Evolutionary conservation across 1,139 yeast species (phyloP).

Genomic region (Taphrina wiesneri): DNA sequence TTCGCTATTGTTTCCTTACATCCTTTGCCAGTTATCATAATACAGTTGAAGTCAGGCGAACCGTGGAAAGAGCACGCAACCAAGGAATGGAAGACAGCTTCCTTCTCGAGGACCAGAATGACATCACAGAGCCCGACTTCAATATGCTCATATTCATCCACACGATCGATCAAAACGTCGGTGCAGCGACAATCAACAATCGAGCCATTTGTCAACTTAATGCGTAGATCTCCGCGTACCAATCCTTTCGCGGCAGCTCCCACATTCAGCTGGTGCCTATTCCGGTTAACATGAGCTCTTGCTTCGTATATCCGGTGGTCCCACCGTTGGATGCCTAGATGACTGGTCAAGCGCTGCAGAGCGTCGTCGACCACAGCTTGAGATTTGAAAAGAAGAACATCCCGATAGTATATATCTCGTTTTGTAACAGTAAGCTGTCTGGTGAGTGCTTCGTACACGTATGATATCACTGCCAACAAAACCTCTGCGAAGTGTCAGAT

Average conservation of each 20-base stretch:
- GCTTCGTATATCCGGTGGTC: too few relatives aligned
- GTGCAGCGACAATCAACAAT: conserved; percentile 38
- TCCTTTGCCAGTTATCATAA: conserved; percentile 36
- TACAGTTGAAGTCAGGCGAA: conserved; percentile 35
- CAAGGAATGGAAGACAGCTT: conserved; percentile 46
- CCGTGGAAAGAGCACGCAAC: conserved; percentile 32
- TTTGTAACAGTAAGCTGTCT: background rate
- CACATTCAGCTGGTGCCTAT: conserved; percentile 49
- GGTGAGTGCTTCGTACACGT: conserved; percentile 20
- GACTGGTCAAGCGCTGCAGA: conserved; percentile 46
- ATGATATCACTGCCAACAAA: conserved; percentile 7
- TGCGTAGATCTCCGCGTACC: conserved; percentile 50
- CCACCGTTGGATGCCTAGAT: conserved; percentile 43
- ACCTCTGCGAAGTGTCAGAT: background rate
- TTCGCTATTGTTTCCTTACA: conserved; percentile 48
- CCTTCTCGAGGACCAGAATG: conserved; percentile 67
- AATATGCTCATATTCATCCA: conserved; percentile 1
- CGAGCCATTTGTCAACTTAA: conserved; percentile 40
- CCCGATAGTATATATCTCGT: conserved; percentile 67
- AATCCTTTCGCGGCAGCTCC: conserved; percentile 67
- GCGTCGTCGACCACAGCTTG: conserved; percentile 54
- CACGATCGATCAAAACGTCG: conserved; percentile 36
- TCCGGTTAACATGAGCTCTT: background rate
- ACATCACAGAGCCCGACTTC: conserved; percentile 40
- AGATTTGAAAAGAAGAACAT: conserved; percentile 56